phyloP scores from a whole-genome alignment of 495 filamentous ascomycete species.

The Talaromyces proteolyticus region DNA sequence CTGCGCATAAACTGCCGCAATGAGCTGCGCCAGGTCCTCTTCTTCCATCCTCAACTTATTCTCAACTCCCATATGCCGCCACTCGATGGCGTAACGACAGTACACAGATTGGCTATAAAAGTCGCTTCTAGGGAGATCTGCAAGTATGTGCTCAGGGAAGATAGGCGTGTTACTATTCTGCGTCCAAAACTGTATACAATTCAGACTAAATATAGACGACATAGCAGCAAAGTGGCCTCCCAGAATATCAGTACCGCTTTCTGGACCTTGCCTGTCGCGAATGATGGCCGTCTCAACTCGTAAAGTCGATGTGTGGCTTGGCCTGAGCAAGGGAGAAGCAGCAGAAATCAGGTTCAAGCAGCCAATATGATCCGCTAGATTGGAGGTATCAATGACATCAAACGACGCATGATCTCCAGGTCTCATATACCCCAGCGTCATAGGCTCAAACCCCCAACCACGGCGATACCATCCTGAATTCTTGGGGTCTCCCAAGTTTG shows the following conservation, averaged over 20 bases:
- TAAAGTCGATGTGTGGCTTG: not conserved
- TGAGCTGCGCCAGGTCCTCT: slow-evolving; percentile 22
- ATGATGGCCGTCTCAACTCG: not conserved
- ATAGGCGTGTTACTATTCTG: not conserved
- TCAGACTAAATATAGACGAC: not conserved
- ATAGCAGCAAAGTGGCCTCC: not conserved
- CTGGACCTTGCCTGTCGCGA: not conserved
- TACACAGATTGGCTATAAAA: not conserved
- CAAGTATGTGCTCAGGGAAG: not conserved
- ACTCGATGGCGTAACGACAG: not conserved
- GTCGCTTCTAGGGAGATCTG: not conserved
- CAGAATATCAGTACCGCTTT: not conserved
- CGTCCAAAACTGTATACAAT: not conserved
- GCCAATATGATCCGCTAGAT: slow-evolving; percentile 43
- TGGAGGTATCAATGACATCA: slow-evolving; percentile 55
- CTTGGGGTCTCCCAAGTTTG: slow-evolving; percentile 11
- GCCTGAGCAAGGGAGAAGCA: slow-evolving; percentile 27
- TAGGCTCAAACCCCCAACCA: not conserved
- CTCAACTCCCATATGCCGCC: not conserved
- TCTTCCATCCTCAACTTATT: slow-evolving; percentile 4
- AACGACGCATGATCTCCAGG: slow-evolving; percentile 23
- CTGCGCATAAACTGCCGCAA: slow-evolving; percentile 28
- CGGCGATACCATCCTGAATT: slow-evolving; percentile 10
- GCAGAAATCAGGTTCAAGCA: slow-evolving; percentile 43
- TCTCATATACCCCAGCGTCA: slow-evolving; percentile 36